Evolutionary conservation across 768 basidiomycete genomes (phyloP), one percentile per base, ranked within the genome.

Genomic region (Mycena crocata): DNA sequence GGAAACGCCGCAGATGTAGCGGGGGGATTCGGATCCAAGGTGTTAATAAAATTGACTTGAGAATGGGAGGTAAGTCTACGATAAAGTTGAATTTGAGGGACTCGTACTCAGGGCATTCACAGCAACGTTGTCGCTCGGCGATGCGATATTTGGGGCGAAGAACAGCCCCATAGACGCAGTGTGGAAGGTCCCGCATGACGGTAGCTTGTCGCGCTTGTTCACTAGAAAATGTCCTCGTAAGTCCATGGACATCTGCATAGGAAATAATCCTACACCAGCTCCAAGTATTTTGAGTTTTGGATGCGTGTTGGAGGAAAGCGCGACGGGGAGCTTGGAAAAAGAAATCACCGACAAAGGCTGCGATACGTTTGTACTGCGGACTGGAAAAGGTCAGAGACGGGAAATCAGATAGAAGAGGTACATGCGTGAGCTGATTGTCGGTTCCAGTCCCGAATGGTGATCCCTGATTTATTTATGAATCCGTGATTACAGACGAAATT

Each of bases 341-440:
- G 8, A 73, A 49, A 62, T 84, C 83, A 1, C 83, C 82, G 48
- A 75, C 75, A 17, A 81, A 62, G 0, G 80, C 79, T 1, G 82
- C 77, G 9, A 82, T 62, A 4, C 83, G 78, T 63, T 83, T 83
- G 69, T 73, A 83, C 67, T 84, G 56, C 7, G 82, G 81, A 2
- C 81, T 81, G 55, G 6, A 45, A 34, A 32, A 40, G 32, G 23
- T 45, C n/a, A 58, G 50, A 31, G 21, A 26, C 8, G 21, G 30
- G 26, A 34, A 28, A 12, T 23, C 31, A 39, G 15, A 19, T 17
- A 23, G 21, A 32, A 37, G 30, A 5, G 42, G 35, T 30, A 52
- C 60, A 17, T 46, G 58, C 61, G 57, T 64, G 35, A 54, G n/a
- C n/a, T n/a, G n/a, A n/a, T n/a, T n/a, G n/a, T n/a, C n/a, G n/a